Evolutionary conservation across 345 rosid species (phyloP).

Genomic region (Mercurialis annua): DNA sequence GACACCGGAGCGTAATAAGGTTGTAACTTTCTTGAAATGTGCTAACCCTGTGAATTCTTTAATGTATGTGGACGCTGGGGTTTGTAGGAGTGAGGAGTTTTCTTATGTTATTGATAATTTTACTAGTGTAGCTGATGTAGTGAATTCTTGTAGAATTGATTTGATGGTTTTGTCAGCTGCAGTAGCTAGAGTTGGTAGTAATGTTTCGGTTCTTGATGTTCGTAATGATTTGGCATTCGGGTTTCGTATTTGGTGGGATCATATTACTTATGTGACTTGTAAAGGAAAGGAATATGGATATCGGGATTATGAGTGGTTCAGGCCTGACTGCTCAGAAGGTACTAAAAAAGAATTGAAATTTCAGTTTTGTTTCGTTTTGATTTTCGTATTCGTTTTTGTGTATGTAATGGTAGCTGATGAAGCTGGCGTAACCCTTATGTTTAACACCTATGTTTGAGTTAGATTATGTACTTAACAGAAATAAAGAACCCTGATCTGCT

Average conservation of each 20-base stretch:
- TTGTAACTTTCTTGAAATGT: slow-evolving; percentile 9
- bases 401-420: no score
- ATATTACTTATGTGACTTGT: neutral
- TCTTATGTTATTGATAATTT: slow-evolving; percentile 2
- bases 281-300: neutral
- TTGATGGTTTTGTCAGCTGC: neutral
- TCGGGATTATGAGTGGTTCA: neutral
- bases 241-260: slow-evolving; percentile 3
- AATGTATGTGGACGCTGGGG: slow-evolving; percentile 5
- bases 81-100: neutral
- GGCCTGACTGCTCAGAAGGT: neutral
- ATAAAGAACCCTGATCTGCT: no score
- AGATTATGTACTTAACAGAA: no score
- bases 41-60: slow-evolving; percentile 5
- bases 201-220: neutral
- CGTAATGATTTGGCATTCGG: slow-evolving; percentile 10
- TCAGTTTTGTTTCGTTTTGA: neutral
- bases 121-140: neutral
- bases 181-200: neutral
- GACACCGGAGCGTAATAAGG: neutral
- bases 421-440: no score
- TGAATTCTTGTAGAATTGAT: slow-evolving; percentile 7
- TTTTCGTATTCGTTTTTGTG: no score
- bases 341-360: neutral
- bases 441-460: no score